A percentile compares a stretch with the other conserved stretches of the same genome.
phyloP scores from a whole-genome alignment of 805 yeast species.

The Maudiozyma saulgeensis region DNA sequence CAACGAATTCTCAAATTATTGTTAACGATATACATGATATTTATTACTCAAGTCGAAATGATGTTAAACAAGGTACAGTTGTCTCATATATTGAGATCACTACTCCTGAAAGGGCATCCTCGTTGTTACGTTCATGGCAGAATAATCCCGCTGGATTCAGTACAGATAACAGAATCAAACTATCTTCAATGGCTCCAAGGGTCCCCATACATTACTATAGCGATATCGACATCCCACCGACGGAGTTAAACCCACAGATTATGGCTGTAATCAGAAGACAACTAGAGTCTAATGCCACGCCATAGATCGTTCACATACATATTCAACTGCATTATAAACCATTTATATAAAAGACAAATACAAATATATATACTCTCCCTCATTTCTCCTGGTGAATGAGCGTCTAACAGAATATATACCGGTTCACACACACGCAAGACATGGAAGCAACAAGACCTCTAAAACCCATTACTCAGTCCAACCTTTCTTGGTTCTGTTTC shows the following conservation, averaged over 20 bases:
- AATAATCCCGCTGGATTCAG: neutral
- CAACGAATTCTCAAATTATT: neutral
- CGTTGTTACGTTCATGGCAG: slow-evolving; percentile 7
- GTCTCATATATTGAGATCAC: slow-evolving; percentile 12
- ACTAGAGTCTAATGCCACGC: too few relatives aligned
- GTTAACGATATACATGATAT: slow-evolving; percentile 4
- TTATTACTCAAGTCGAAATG: slow-evolving; percentile 16
- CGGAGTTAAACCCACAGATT: neutral
- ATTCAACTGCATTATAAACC: too few relatives aligned
- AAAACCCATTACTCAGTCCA: too few relatives aligned
- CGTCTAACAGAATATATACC: too few relatives aligned
- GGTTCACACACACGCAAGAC: too few relatives aligned
- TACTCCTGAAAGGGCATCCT: slow-evolving; percentile 8
- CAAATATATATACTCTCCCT: too few relatives aligned
- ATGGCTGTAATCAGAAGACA: neutral
- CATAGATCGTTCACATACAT: too few relatives aligned
- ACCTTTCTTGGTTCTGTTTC: too few relatives aligned
- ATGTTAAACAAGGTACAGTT: slow-evolving; percentile 5
- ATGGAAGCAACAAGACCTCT: too few relatives aligned
- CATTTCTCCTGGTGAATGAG: too few relatives aligned
- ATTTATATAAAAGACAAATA: too few relatives aligned
- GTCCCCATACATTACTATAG: slow-evolving; percentile 3
- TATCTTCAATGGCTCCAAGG: slow-evolving; percentile 1
- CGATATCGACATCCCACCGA: neutral
- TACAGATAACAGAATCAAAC: neutral